These are phyloP conservation scores for Stygiomarasmius scandens DNA, from an alignment of 1,284 basidiomycete species.

Conservation along the genomic window DNA sequence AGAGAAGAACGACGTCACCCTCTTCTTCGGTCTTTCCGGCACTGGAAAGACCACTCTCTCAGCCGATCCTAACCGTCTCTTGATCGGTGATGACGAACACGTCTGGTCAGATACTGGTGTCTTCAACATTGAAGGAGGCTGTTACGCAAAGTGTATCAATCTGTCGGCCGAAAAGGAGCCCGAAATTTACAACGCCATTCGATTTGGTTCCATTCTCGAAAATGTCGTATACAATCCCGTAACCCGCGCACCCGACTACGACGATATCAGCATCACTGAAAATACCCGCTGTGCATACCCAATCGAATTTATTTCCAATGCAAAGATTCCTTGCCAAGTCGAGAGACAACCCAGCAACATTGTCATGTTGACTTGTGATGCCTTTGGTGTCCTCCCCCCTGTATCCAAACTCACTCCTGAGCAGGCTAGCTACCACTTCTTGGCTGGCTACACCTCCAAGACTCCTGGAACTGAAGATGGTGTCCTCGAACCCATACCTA, in stretches of 20 bases:
- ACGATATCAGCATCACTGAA: constrained; percentile 96
- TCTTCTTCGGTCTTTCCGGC: constrained; percentile 99
- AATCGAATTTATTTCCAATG: constrained; percentile 96
- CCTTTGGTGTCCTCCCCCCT: constrained; percentile 97
- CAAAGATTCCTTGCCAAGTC: constrained; percentile 89
- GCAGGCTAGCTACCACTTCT: constrained; percentile 98
- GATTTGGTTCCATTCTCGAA: constrained; percentile 95
- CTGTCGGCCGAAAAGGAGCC: constrained; percentile 96
- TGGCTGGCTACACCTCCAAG: constrained; percentile 96
- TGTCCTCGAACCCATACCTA: constrained; percentile 96
- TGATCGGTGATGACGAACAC: constrained; percentile 98
- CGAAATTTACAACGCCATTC: constrained; percentile 96
- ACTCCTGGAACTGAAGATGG: constrained; percentile 99
- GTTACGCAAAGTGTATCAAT: constrained; percentile 99
- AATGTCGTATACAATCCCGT: constrained; percentile 98
- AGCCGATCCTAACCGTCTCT: constrained; percentile 86
- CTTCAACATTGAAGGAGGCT: constrained; percentile 99
- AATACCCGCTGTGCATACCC: constrained; percentile 99
- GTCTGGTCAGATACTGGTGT: constrained; percentile 98
- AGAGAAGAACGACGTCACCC: constrained; percentile 88
- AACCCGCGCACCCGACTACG: constrained; percentile 90
- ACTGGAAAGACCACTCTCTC: constrained; percentile 98
- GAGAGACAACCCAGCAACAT: constrained; percentile 90
- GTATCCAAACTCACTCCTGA: constrained; percentile 92
- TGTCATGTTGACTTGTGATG: constrained; percentile 98